Base-by-base conservation (phyloP, 176 grass and related monocot genomes). In the Canna indica region DNA sequence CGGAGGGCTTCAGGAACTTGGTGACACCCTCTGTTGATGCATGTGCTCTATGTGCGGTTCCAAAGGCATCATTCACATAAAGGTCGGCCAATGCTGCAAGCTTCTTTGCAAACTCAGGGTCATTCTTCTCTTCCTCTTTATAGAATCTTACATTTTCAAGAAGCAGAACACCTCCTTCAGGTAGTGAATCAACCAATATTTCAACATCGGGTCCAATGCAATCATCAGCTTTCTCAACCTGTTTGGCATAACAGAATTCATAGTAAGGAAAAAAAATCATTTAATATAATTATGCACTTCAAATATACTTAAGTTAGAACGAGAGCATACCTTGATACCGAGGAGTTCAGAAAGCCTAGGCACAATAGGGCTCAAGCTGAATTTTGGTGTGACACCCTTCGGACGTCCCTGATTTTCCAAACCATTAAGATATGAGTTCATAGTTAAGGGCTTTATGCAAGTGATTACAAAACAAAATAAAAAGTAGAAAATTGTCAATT, bases 61-160 rank as follows among this genome's bases (percentile, higher is more conserved):
- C 87, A 4, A 90, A 90, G 29, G 87, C 87, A 83, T 90, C 87
- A 17, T 90, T 90, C 2, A 83, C 83, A 38, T 70, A 90, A 64
- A 90, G 77, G 64, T 90, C 87, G 20, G 81, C 87, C 20, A 90
- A 53, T 33, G 81, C 73, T 26, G 83, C 83, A 53, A 90, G 81
- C 71, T 90, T 90, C 81, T 90, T 73, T 44, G 87, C 87, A 53
- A 90, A 90, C 47, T 86, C 83, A 22, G 83, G 87, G 10, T 90
- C 87, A 65, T 90, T 90, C 74, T 90, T 90, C 78, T 86, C 87
- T 69, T 90, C 87, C 54, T 90, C 83, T 81, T 90, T 86, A 73
- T 90, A 90, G 46, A 90, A 90, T 45, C 87, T 86, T 22, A 90
- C 83, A n/a, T 90, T 90, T 75, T 90, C 87, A 0, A 90, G 87